Percentiles rank a stretch among this genome's conserved stretches.
Conservation (phyloP, 768 basidiomycete genomes). For the Asterophora parasitica region DNA sequence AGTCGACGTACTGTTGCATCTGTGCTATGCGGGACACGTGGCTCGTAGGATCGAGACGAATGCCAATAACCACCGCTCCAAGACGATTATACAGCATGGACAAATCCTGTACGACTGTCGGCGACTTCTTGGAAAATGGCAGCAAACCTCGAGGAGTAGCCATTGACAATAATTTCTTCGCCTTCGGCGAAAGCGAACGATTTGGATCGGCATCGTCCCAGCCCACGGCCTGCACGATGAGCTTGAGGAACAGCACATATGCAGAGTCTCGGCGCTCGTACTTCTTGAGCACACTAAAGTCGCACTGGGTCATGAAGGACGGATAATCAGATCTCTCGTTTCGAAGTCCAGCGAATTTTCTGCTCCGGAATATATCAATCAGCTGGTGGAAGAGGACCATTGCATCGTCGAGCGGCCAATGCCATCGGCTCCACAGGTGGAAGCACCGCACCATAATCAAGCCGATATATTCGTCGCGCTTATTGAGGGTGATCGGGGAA, state of each 20-base stretch:
- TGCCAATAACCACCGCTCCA: slow-evolving; percentile 62
- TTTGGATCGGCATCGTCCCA: slow-evolving; percentile 24
- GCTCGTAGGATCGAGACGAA: slow-evolving; percentile 55
- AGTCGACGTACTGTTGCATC: slow-evolving; percentile 62
- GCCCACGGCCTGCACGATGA: slow-evolving; percentile 60
- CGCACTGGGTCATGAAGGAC: slow-evolving; percentile 54
- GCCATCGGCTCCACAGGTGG: slow-evolving; percentile 69
- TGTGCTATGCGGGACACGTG: slow-evolving; percentile 53
- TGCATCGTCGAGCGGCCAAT: slow-evolving; percentile 62
- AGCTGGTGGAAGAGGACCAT: slow-evolving; percentile 58
- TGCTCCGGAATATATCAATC: slow-evolving; percentile 67
- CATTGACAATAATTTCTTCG: slow-evolving; percentile 67
- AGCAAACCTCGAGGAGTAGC: slow-evolving; percentile 69
- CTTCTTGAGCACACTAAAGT: slow-evolving; percentile 48
- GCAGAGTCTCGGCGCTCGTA: slow-evolving; percentile 59
- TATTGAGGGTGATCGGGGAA: slow-evolving; percentile 34
- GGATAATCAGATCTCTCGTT: slow-evolving; percentile 64
- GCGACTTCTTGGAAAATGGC: slow-evolving; percentile 50
- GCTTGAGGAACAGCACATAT: slow-evolving; percentile 76
- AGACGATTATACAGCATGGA: slow-evolving; percentile 83
- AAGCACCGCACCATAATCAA: slow-evolving; percentile 70
- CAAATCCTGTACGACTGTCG: slow-evolving; percentile 49
- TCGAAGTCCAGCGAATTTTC: slow-evolving; percentile 70
- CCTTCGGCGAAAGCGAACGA: slow-evolving; percentile 34
- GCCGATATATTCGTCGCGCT: slow-evolving; percentile 68